A percentile compares a stretch with the other conserved stretches of the same genome.
Conservation (phyloP, 129 eudicot genomes). For the Flaveria brownii region DNA sequence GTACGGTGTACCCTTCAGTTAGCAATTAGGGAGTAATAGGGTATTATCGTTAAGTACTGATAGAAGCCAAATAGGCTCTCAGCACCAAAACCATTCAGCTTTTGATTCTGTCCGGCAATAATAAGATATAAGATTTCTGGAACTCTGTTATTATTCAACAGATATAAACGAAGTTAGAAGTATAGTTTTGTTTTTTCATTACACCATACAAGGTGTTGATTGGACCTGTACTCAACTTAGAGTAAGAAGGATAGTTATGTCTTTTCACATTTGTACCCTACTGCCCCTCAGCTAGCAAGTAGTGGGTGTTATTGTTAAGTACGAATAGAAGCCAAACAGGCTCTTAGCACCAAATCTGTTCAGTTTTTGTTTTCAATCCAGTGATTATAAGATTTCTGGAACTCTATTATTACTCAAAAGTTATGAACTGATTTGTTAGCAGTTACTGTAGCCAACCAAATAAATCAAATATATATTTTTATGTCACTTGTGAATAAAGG, state of each 20-base stretch:
- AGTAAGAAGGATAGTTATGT: background rate
- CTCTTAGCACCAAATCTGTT: background rate
- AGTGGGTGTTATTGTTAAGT: background rate
- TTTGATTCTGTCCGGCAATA: background rate
- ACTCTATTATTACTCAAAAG: background rate
- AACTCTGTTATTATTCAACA: background rate
- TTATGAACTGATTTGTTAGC: background rate
- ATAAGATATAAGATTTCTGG: background rate
- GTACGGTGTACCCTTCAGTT: background rate
- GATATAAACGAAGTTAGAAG: too few relatives aligned
- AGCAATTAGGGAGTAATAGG: background rate
- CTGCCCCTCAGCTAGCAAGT: background rate
- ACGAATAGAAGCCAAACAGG: background rate
- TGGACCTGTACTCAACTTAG: background rate
- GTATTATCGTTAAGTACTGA: background rate
- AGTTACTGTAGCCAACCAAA: background rate
- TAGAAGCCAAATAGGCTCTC: background rate
- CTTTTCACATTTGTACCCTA: background rate
- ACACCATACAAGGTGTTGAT: background rate
- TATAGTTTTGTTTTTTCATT: too few relatives aligned
- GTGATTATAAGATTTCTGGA: background rate
- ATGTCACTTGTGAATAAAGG: constrained; percentile 1
- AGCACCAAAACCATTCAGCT: background rate
- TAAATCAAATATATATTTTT: background rate
- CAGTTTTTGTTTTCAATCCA: background rate